Conservation (phyloP, 257 asterid genomes). For the Jasminum sambac region DNA sequence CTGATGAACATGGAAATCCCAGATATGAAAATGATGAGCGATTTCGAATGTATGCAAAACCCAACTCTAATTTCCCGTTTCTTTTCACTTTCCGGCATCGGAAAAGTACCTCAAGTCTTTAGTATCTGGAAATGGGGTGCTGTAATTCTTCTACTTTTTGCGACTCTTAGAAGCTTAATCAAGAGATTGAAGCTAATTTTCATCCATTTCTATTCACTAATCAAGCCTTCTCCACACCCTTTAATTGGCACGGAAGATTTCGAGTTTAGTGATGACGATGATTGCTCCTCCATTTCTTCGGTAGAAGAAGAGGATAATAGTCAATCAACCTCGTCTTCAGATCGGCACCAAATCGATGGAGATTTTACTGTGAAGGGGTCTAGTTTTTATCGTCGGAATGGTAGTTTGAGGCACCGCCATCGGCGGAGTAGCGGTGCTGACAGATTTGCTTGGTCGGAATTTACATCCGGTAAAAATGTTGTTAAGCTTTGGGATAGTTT, state of each 20-base stretch:
- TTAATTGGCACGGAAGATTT: constrained; percentile 41
- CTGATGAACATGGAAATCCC: constrained; percentile 57
- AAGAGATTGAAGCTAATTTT: constrained; percentile 50
- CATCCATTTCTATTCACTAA: constrained; percentile 40
- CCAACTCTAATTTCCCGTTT: constrained; percentile 56
- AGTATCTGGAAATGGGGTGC: constrained; percentile 94
- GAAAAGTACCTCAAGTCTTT: constrained; percentile 30
- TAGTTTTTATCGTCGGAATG: constrained; percentile 30
- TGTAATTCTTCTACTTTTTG: constrained; percentile 59
- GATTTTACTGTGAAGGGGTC: constrained; percentile 57
- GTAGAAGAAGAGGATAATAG: constrained; percentile 30
- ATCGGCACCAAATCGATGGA: constrained; percentile 28
- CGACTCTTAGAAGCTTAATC: constrained; percentile 63
- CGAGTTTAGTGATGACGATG: constrained; percentile 58
- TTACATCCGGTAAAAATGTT: constrained; percentile 57
- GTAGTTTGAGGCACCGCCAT: constrained; percentile 36
- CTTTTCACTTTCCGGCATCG: constrained; percentile 35
- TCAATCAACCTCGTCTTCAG: constrained; percentile 34
- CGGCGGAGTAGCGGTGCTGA: constrained; percentile 33
- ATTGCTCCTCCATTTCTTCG: constrained; percentile 40
- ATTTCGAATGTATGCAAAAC: constrained; percentile 65
- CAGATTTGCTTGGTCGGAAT: constrained; percentile 43
- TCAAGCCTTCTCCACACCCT: constrained; percentile 45
- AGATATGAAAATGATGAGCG: constrained; percentile 58
- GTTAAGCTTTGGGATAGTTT: constrained; percentile 91